Evolutionary conservation across 495 filamentous ascomycete species (phyloP).

Genomic region (Penicillium parvum): DNA sequence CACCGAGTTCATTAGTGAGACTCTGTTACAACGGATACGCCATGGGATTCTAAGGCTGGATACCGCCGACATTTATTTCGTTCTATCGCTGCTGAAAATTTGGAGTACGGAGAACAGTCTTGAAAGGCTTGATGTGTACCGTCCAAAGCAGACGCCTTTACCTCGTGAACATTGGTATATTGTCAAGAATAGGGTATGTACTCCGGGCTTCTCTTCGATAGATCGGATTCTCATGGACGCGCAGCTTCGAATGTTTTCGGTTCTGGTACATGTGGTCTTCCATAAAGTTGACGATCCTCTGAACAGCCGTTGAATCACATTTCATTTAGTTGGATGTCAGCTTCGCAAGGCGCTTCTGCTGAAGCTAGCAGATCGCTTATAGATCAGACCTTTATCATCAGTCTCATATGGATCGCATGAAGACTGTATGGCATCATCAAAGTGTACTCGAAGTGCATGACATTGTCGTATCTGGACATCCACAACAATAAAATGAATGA

Average conservation of each 20-base stretch:
- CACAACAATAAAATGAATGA: no score
- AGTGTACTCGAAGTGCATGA: no score
- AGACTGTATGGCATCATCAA: no score
- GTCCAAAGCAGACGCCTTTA: not conserved
- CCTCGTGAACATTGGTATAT: conserved; percentile 8
- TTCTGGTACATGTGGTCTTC: not conserved
- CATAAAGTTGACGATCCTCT: conserved; percentile 8
- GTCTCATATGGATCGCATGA: no score
- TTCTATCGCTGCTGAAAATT: conserved; percentile 17
- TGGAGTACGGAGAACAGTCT: conserved; percentile 16
- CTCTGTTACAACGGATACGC: conserved; percentile 13
- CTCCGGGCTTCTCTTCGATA: not conserved
- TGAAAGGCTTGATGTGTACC: conserved; percentile 16
- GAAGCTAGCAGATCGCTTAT: no score
- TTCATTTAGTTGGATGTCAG: no score
- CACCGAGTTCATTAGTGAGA: conserved; percentile 18
- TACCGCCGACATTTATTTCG: conserved; percentile 12
- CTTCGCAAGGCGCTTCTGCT: no score
- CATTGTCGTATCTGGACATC: no score
- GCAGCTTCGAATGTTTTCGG: conserved; percentile 3
- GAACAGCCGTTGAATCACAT: not conserved
- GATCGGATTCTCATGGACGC: not conserved
- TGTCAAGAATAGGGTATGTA: conserved; percentile 14
- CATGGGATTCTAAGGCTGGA: conserved; percentile 10
- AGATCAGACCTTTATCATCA: no score